Percentiles rank a stretch among this genome's conserved stretches.
Evolutionary conservation across 2,329 filamentous ascomycete species (phyloP).

Genomic region (Daldinia sp.): DNA sequence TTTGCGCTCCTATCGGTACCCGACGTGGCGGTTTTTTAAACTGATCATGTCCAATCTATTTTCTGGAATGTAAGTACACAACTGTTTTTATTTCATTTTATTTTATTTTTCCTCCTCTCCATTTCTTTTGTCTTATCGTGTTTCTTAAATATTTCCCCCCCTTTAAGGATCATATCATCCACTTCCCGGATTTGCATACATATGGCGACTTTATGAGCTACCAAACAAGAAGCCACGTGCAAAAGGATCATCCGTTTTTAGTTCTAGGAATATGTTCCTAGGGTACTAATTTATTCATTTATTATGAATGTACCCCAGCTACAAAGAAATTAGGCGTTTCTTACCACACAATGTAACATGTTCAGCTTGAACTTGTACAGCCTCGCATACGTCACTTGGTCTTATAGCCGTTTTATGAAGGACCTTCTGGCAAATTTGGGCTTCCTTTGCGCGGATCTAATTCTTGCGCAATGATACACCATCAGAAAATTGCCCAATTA

Average conservation of each 20-base stretch:
- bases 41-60: constrained; percentile 67
- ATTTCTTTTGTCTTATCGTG: too few species aligned
- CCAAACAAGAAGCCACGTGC: constrained; percentile 12
- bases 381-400: constrained; percentile 16
- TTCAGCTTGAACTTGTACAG: constrained; percentile 23
- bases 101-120: neutral
- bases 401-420: constrained; percentile 15
- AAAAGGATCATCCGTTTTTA: constrained; percentile 6
- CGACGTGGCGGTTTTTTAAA: constrained; percentile 37
- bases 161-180: constrained; percentile 4
- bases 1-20: constrained; percentile 16
- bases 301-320: constrained; percentile 15
- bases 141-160: constrained; percentile 14
- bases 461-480: neutral
- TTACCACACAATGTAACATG: constrained; percentile 4
- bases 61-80: constrained; percentile 66
- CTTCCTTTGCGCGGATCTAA: constrained; percentile 12
- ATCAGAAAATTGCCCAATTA: too few species aligned
- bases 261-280: constrained; percentile 11
- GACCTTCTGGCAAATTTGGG: constrained; percentile 14
- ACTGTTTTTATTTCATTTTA: constrained; percentile 6
- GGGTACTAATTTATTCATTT: constrained; percentile 16
- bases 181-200: constrained; percentile 7
- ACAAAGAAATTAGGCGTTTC: constrained; percentile 10
- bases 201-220: constrained; percentile 10